Conservation (phyloP, 306 rosid genomes). For the Dicorynia guianensis region DNA sequence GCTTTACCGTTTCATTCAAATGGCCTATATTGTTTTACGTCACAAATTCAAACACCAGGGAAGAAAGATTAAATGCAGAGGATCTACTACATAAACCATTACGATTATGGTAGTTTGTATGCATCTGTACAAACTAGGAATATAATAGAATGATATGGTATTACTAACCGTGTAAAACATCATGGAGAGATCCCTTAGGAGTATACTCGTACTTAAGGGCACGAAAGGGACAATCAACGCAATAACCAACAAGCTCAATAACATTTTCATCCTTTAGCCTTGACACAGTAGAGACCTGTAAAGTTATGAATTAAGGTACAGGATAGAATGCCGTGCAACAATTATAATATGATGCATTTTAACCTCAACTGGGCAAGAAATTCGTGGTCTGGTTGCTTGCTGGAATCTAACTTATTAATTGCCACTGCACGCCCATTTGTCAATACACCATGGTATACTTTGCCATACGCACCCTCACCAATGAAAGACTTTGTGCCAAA, state of each 20-base stretch:
- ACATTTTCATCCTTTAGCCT: conserved; percentile 61
- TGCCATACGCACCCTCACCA: conserved; percentile 67
- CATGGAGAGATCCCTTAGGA: conserved; percentile 63
- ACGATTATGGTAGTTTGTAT: no score
- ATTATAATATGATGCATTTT: not conserved
- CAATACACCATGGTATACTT: conserved; percentile 53
- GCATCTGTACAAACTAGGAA: no score
- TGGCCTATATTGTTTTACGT: no score
- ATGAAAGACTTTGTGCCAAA: conserved; percentile 53
- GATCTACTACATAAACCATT: no score
- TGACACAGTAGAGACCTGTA: conserved; percentile 62
- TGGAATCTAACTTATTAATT: conserved; percentile 62
- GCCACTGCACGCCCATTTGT: conserved; percentile 50
- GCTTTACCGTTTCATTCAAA: no score
- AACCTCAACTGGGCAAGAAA: conserved; percentile 55
- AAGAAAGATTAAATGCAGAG: no score
- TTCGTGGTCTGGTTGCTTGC: conserved; percentile 56
- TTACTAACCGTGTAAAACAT: conserved; percentile 55
- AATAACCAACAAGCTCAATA: conserved; percentile 61
- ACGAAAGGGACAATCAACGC: conserved; percentile 55
- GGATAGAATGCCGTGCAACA: not conserved
- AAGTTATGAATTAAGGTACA: not conserved
- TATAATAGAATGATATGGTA: no score
- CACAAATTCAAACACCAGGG: no score
- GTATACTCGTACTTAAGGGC: conserved; percentile 61